Base-by-base conservation (phyloP, 2,329 filamentous ascomycete species). In the Ascochyta koolunga region DNA sequence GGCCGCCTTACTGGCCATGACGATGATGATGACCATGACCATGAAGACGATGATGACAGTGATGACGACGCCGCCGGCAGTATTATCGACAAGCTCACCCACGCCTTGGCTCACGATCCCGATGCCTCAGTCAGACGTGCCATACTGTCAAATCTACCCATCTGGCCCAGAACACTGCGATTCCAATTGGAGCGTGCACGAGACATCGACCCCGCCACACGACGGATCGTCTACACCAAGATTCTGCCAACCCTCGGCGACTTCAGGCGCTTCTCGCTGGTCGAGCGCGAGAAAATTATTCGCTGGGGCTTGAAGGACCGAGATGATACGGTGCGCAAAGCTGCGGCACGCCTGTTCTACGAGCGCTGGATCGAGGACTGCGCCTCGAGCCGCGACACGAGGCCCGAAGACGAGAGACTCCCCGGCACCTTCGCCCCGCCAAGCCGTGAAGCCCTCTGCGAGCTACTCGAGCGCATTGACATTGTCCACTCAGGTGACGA, bases 311-410 rank as follows among this genome's bases (percentile, higher is more conserved):
- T 99, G 35, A 87, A 93, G 33, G 95, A 99, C 72, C 86, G 95
- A 74, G 95, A 99, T 63, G 93, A 98, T 62, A 91, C 89, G 64
- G 95, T 99, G 11, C 87, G 93, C 46, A 96, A 96, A 73, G 93
- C 93, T 8, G 90, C 95, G 3, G 91, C 90, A 7, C 88, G 90
- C 39, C 81, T 98, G 6, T 99, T 99, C 78, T 87, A 89, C 57
- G 93, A 97, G 69, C 86, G 91, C n/a, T 99, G 95, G 95, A 93
- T 99, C 57, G 93, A 98, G 70, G 91, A 98, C 69, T 97, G 93
- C 66, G 92, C 90, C 5, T 88, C 88, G 2, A 81, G 84, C 1
- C 79, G 82, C 7, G 83, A 87, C 32, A 80, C 81, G 16, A 84
- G 85, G 9, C 83, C 83, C 25, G 82, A 82, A 41, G 81, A 82